Evolutionary conservation across 1,284 basidiomycete genomes (phyloP), one percentile per base, ranked within the genome.

Genomic region (Ceratobasidium sp.): DNA sequence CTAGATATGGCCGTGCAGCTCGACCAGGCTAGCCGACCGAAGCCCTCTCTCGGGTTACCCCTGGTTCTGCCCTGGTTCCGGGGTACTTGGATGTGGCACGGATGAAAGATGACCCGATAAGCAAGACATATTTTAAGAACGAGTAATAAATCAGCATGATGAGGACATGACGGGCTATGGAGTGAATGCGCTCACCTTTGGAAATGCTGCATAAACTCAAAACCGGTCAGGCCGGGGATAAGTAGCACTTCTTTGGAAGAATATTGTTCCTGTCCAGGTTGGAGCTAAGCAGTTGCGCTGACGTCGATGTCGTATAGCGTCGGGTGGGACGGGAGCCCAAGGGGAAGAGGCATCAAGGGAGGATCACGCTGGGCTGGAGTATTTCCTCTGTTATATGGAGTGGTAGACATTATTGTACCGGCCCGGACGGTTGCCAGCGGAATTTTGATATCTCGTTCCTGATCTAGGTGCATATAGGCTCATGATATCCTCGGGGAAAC

Each of bases 371-470:
- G 39, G 33, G 30, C 41, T 44, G 23, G 47, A 46, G 50, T n/a
- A 27, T 36, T 23, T 16, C 11, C 44, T 25, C 9, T 13, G 33
- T 41, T 66, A 44, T 66, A 66, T 66, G 62, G 62, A 16, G 13
- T 23, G 46, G 23, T 19, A 3, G 39, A 27, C 13, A 66, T 46
- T 47, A 33, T 33, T n/a, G 30, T 19, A 36, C 62, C 52, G 59
- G 62, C 21, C 62, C 62, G 52, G 62, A 30, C 62, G 62, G 62
- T 11, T 54, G 62, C 62, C 62, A 66, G 60, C 62, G 41, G 41
- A n/a, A 42, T 23, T 4, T 27, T n/a, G 5, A 49, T 53, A 49
- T 36, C 33, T 39, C 21, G 47, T 50, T 50, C 47, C 46, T 52
- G 41, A 27, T 30, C 29, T 41, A 44, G 29, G 33, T 25, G 50